Evolutionary conservation across 192 early-diverging fungal genomes (phyloP).

Genomic region (Backusella tuberculispora): DNA sequence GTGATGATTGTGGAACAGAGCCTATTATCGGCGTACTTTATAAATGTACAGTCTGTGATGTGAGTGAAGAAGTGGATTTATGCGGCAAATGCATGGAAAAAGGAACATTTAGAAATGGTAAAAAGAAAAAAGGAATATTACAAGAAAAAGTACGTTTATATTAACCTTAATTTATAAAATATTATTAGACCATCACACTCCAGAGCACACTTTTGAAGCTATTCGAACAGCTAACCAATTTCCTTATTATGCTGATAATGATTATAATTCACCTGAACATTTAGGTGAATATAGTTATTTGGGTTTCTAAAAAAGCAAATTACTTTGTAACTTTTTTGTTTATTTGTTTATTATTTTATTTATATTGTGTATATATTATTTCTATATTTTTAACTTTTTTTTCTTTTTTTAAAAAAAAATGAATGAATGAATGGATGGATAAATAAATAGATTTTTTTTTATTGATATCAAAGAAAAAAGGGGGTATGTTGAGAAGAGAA

Average conservation of each 20-base stretch:
- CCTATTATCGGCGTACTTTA: slow-evolving; percentile 74
- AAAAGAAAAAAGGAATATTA: not conserved
- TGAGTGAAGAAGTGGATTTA: slow-evolving; percentile 65
- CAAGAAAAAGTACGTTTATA: not conserved
- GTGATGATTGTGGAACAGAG: slow-evolving; percentile 71
- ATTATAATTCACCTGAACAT: slow-evolving; percentile 40
- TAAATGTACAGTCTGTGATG: slow-evolving; percentile 67
- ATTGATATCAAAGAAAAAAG: not conserved
- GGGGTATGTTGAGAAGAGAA: too few species aligned
- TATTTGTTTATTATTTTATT: not conserved
- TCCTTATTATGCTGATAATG: slow-evolving; percentile 47
- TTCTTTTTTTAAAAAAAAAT: not conserved
- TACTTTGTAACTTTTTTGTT: not conserved
- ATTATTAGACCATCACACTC: slow-evolving; percentile 41
- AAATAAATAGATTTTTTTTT: not conserved
- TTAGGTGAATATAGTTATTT: slow-evolving; percentile 45
- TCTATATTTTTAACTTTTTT: not conserved
- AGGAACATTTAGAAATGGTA: slow-evolving; percentile 54
- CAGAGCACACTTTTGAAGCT: slow-evolving; percentile 42
- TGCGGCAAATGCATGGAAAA: slow-evolving; percentile 68
- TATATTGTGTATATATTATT: not conserved
- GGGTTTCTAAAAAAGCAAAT: slow-evolving; percentile 21
- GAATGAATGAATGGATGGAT: not conserved
- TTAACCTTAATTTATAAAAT: not conserved
- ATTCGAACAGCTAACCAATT: slow-evolving; percentile 31